These are phyloP conservation scores for Stipa capillata DNA, from an alignment of 176 grass and related monocot genomes.

Conservation along the genomic window DNA sequence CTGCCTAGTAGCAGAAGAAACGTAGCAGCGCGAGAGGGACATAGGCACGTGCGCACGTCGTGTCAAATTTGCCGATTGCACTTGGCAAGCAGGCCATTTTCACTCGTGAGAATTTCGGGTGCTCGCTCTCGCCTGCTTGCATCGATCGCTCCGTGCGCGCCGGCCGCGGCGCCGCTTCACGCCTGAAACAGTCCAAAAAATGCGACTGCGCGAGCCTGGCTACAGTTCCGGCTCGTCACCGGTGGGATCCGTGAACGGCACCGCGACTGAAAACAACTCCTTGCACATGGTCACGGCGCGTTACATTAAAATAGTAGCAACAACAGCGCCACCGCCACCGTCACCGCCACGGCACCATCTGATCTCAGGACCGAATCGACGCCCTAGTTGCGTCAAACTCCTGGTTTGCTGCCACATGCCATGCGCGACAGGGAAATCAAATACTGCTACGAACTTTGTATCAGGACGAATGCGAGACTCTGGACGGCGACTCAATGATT, in stretches of 20 bases:
- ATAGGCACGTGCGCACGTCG: not conserved
- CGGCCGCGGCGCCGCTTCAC: no score
- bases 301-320: no score
- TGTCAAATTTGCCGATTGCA: not conserved
- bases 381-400: not conserved
- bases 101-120: no score
- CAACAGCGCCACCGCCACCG: not conserved
- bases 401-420: not conserved
- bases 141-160: not conserved
- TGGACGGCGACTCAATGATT: not conserved
- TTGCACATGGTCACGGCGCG: not conserved
- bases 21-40: no score
- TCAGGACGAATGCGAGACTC: not conserved
- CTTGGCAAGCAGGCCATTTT: not conserved
- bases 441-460: not conserved
- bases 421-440: not conserved
- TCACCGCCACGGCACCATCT: not conserved
- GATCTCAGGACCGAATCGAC: not conserved
- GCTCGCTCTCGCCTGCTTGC: not conserved
- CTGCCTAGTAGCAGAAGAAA: not conserved
- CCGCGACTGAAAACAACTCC: not conserved
- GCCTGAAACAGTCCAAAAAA: no score
- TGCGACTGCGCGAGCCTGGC: no score
- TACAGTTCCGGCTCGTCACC: not conserved
- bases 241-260: not conserved